A percentile compares a stretch with the other conserved stretches of the same genome.
phyloP scores from a whole-genome alignment of 345 rosid genomes.

The Gossypium longicalyx region DNA sequence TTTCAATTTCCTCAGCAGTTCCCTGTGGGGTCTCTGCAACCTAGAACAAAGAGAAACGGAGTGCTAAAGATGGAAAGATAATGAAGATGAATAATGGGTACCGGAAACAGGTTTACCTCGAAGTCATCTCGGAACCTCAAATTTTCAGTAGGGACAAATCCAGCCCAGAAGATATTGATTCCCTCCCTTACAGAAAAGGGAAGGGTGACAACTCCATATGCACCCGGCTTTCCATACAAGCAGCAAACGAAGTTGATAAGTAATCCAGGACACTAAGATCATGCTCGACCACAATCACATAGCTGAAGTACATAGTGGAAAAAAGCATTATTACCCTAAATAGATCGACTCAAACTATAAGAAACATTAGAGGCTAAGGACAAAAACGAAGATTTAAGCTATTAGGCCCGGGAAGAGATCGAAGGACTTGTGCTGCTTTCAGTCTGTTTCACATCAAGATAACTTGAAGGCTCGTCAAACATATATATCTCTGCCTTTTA shows the following conservation, averaged over 20 bases:
- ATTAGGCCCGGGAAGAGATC: slow-evolving; percentile 82
- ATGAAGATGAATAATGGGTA: slow-evolving; percentile 10
- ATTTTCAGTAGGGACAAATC: slow-evolving; percentile 94
- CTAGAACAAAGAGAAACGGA: slow-evolving; percentile 27
- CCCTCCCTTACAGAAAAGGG: slow-evolving; percentile 99
- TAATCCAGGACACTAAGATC: slow-evolving; percentile 97
- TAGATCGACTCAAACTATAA: not conserved
- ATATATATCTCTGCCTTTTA: slow-evolving; percentile 98
- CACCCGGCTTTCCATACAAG: slow-evolving; percentile 98
- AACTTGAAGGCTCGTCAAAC: slow-evolving; percentile 99
- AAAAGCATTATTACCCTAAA: slow-evolving; percentile 8
- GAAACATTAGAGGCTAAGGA: not conserved
- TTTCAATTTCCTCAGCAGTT: slow-evolving; percentile 78
- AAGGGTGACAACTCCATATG: slow-evolving; percentile 96
- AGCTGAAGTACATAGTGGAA: slow-evolving; percentile 47
- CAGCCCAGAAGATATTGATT: slow-evolving; percentile 87
- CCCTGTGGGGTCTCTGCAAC: slow-evolving; percentile 99
- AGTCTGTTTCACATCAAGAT: slow-evolving; percentile 98
- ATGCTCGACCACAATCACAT: slow-evolving; percentile 98
- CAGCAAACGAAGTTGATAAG: slow-evolving; percentile 94
- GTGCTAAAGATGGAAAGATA: not conserved
- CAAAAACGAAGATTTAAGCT: slow-evolving; percentile 45
- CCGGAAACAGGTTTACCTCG: slow-evolving; percentile 50
- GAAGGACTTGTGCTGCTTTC: slow-evolving; percentile 91
- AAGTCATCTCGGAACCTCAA: slow-evolving; percentile 81